phyloP scores from a whole-genome alignment of 2,329 filamentous ascomycete genomes.

The Coleophoma eucalyptorum region DNA sequence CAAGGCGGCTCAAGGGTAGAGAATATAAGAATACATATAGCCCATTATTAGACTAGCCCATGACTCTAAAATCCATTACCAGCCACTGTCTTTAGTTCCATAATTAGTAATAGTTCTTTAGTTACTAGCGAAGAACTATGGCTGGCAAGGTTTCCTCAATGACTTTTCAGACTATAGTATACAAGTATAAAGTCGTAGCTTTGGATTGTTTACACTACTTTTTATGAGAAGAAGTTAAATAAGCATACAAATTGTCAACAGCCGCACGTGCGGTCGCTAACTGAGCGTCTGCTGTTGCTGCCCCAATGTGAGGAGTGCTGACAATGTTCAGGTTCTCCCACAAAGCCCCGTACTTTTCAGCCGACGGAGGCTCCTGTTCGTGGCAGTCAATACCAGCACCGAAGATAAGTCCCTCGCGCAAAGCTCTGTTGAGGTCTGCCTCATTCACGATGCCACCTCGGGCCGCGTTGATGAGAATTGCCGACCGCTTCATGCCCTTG shows the following conservation, averaged over 20 bases:
- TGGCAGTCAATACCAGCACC: slow-evolving; percentile 28
- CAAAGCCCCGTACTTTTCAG: slow-evolving; percentile 20
- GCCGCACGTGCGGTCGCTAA: neutral
- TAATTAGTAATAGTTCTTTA: no score
- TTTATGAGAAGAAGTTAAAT: neutral
- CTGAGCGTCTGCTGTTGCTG: slow-evolving; percentile 14
- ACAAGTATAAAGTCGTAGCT: no score
- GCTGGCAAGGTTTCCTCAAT: no score
- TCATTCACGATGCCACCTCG: slow-evolving; percentile 30
- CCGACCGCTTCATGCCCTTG: slow-evolving; percentile 22
- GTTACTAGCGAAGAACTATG: no score
- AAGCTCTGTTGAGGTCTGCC: slow-evolving; percentile 20
- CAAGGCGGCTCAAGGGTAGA: no score
- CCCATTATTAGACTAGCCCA: no score
- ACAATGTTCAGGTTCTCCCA: slow-evolving; percentile 21
- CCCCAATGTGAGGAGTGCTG: slow-evolving; percentile 17
- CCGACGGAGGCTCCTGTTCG: slow-evolving; percentile 25
- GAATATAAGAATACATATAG: no score
- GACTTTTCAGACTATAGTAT: no score
- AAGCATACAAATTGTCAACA: neutral
- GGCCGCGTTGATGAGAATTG: slow-evolving; percentile 29
- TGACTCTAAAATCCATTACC: no score
- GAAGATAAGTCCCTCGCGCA: slow-evolving; percentile 21
- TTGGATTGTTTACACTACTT: no score
- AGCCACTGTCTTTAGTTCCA: no score